Base-by-base conservation (phyloP, 202 grass and related monocot genomes). In the Zoysia matrella region DNA sequence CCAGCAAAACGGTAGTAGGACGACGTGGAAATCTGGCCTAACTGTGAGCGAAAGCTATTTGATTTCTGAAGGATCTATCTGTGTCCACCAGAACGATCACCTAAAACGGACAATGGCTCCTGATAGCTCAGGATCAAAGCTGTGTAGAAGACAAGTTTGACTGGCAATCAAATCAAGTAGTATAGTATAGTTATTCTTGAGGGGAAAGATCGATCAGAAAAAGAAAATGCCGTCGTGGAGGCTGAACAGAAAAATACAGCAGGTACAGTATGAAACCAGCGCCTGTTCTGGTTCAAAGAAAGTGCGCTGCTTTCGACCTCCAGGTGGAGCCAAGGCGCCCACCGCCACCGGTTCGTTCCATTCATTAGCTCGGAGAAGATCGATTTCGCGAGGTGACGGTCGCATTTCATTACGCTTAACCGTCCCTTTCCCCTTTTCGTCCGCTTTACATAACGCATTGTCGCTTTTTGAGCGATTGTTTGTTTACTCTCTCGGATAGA, bases 401-500 rank as follows among this genome's bases (percentile, higher is more conserved):
- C 54, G 41, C 65, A 80, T 80, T 80, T 80, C 65, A 70, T 80
- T 80, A 80, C n/a, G 65, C 52, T 8, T 4, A 11, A 45, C 1
- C 47, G 52, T 80, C 77, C 55, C 58, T 70, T 80, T 80, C 77
- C 69, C 53, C 52, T 80, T 80, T 80, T 80, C 77, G 45, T 70
- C 65, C 43, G 15, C 77, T 70, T 60, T 80, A 70, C 77, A 60
- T 30, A 60, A 60, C 16, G 58, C 18, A 60, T 9, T 30, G 58
- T 4, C 58, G 8, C 58, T 60, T 60, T 60, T 30, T 22, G 22
- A 22, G 22, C 22, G 58, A 9, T n/a, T 7, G 7, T 60, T 60
- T 30, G 42, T 39, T 11, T 68, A 44, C 42, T 45, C 5, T 68
- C 69, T 13, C 22, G 22, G 22, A 22, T 22, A 10, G 15, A 47